These are phyloP conservation scores for Triticum monococcum DNA, from an alignment of 176 grass and related monocot genomes.

Conservation along the genomic window DNA sequence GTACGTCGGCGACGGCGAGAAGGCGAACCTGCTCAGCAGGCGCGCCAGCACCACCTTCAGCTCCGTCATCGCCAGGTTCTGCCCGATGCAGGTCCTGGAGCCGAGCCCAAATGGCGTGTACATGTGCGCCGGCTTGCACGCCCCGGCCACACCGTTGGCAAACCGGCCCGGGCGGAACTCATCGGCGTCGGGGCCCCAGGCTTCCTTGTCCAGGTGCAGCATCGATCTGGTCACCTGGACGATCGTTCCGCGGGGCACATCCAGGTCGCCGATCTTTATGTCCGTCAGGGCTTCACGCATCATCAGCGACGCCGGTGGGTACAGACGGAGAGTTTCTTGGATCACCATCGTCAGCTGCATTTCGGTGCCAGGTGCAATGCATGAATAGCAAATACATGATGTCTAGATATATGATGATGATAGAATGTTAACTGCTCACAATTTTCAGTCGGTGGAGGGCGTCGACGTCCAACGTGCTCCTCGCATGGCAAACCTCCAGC, in stretches of 20 bases:
- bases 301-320: constrained; percentile 6
- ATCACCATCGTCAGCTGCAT: constrained; percentile 22
- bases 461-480: background rate
- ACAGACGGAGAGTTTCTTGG: constrained; percentile 11
- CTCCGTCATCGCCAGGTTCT: constrained; percentile 66
- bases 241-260: constrained; percentile 1
- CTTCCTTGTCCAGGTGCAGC: constrained; percentile 21
- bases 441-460: background rate
- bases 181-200: background rate
- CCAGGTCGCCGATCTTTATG: background rate
- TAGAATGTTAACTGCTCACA: background rate
- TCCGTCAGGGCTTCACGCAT: constrained; percentile 11
- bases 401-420: background rate
- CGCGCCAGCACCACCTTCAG: constrained; percentile 47
- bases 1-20: constrained; percentile 45
- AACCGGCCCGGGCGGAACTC: constrained; percentile 12
- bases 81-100: constrained; percentile 27
- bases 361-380: background rate
- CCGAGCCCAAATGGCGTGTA: constrained; percentile 1
- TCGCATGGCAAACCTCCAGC: background rate
- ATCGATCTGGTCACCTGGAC: constrained; percentile 12
- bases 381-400: background rate
- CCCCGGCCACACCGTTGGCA: background rate
- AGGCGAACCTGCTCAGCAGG: constrained; percentile 39
- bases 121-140: constrained; percentile 10